Conservation (phyloP, 345 rosid genomes). For the Hibiscus mutabilis region DNA sequence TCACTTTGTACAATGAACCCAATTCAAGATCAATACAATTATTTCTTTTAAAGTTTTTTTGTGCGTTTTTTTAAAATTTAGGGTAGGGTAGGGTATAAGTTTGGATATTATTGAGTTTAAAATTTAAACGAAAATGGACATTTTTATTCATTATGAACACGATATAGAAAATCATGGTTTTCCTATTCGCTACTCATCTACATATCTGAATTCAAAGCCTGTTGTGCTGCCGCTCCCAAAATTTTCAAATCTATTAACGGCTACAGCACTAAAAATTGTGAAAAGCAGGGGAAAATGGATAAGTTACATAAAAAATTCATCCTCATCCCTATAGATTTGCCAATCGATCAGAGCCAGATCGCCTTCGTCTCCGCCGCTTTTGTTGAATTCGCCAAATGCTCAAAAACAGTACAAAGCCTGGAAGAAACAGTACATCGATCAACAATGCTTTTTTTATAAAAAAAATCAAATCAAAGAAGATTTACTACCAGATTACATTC, state of each 20-base stretch:
- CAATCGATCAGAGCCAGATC: constrained; percentile 52
- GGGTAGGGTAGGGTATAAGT: too few species aligned
- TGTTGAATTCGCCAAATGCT: constrained; percentile 82
- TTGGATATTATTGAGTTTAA: too few species aligned
- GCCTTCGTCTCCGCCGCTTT: constrained; percentile 61
- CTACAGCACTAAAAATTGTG: not conserved
- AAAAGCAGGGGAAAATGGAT: not conserved
- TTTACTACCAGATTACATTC: not conserved
- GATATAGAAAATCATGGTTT: not conserved
- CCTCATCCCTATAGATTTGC: constrained; percentile 27
- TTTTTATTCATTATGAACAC: too few species aligned
- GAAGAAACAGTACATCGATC: constrained; percentile 10
- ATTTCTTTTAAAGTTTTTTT: too few species aligned
- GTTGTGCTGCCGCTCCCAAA: not conserved
- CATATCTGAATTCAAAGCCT: not conserved
- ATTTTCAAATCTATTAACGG: too few species aligned
- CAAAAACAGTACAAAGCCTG: constrained; percentile 57
- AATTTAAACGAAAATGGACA: too few species aligned
- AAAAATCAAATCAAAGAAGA: too few species aligned
- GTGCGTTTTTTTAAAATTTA: too few species aligned
- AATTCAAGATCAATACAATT: too few species aligned
- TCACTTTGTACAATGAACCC: too few species aligned
- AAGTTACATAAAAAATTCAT: not conserved
- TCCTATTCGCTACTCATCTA: not conserved
- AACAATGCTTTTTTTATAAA: not conserved